Conservation (phyloP, 2,329 filamentous ascomycete species). For the Sporothrix pallida region DNA sequence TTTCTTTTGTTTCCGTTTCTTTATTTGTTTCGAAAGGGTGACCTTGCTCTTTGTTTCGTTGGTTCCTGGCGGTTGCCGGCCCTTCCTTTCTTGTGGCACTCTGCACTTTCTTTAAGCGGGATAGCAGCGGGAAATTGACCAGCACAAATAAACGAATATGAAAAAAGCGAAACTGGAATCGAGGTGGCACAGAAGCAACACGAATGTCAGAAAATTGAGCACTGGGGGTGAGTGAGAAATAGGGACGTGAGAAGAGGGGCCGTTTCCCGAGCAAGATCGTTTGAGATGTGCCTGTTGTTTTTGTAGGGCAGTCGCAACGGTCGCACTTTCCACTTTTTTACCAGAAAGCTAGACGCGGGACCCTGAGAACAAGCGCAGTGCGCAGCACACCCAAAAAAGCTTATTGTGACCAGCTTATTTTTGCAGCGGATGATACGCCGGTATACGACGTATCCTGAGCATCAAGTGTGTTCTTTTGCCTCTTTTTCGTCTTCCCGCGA, state of each 20-base stretch:
- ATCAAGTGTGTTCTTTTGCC: neutral
- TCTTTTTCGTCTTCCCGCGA: no score
- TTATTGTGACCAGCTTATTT: neutral
- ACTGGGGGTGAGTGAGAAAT: slow-evolving; percentile 5
- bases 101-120: no score
- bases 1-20: slow-evolving; percentile 16
- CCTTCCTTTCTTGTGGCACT: neutral
- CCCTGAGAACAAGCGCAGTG: slow-evolving; percentile 5
- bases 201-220: neutral
- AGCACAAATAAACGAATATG: neutral
- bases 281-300: neutral
- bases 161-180: neutral
- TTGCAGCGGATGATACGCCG: neutral
- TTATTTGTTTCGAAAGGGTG: slow-evolving; percentile 24
- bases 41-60: slow-evolving; percentile 27
- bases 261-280: neutral
- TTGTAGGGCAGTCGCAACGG: neutral
- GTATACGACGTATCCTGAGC: neutral
- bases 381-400: slow-evolving; percentile 4
- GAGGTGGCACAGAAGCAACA: neutral
- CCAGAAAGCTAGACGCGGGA: slow-evolving; percentile 8
- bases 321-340: neutral
- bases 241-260: slow-evolving; percentile 15
- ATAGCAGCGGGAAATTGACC: neutral
- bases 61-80: slow-evolving; percentile 15